Evolutionary conservation across 2,329 filamentous ascomycete species (phyloP).

Genomic region (Calonectria leucothoes): DNA sequence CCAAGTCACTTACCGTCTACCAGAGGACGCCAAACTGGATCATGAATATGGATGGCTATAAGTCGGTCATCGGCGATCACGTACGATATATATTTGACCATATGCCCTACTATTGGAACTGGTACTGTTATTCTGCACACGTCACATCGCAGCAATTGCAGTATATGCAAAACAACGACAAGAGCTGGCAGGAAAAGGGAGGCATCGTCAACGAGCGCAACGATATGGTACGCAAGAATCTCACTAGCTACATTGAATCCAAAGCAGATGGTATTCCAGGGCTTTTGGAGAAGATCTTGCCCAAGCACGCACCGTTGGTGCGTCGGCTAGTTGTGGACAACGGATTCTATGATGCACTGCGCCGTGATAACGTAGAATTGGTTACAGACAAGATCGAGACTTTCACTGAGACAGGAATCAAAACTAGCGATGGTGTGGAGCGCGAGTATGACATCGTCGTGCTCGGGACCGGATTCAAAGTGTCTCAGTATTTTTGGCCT

Average conservation of each 20-base stretch:
- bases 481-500: constrained; percentile 19
- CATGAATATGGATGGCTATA: constrained; percentile 20
- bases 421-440: background rate
- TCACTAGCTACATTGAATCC: constrained; percentile 13
- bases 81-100: constrained; percentile 12
- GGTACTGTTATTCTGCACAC: constrained; percentile 21
- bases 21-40: constrained; percentile 22
- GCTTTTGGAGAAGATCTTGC: constrained; percentile 13
- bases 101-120: constrained; percentile 27
- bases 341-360: constrained; percentile 19
- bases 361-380: constrained; percentile 7
- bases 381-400: constrained; percentile 4
- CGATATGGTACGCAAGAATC: constrained; percentile 7
- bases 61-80: background rate
- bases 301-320: constrained; percentile 6
- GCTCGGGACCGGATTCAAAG: constrained; percentile 22
- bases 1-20: constrained; percentile 13
- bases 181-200: constrained; percentile 17
- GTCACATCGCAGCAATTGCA: constrained; percentile 20
- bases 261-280: constrained; percentile 14
- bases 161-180: constrained; percentile 9
- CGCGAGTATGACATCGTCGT: background rate
- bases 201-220: constrained; percentile 17
- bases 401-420: constrained; percentile 13
- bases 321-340: constrained; percentile 22